Evolutionary conservation across 129 eudicot genomes (phyloP), one percentile per base, ranked within the genome.

Genomic region (Escallonia rubra): DNA sequence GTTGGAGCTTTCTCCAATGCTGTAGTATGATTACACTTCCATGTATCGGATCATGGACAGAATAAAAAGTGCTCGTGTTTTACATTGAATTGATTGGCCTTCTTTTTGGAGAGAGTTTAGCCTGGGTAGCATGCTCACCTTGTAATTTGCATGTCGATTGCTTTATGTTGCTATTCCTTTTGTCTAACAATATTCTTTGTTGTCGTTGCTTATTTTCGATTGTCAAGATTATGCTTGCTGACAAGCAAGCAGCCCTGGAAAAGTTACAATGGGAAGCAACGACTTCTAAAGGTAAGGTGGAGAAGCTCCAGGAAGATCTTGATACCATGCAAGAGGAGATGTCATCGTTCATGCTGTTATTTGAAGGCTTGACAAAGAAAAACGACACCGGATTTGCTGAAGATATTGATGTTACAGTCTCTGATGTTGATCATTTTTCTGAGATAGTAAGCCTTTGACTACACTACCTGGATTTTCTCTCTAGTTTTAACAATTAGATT

Each of bases 201-300:
- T 1, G 34, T 23, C 34, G 34, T 23, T 0, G 34, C 34, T 23
- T 23, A 23, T 23, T 23, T 23, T 23, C 34, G 34, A 23, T 23
- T 23, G 34, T 23, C 34, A 23, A 93, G 99, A 76, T 89, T 66
- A 89, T 84, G 85, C 90, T 93, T 56, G 99, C 99, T 12, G 99
- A 93, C 79, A 89, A 81, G 73, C 99, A 89, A 84, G 99, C 99
- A 65, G 95, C 93, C 55, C 83, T 89, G 59, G 99, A 93, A 64
- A 93, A 79, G 78, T 75, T 87, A 74, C 86, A 87, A 56, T 93
- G 99, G 99, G 99, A 93, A 78, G 86, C 96, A 72, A 82, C 61
- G 88, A 89, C 90, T 42, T 89, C 99, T 64, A 93, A 87, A 72
- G 79, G 72, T 43, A 83, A 74, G 43, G 95, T 81, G 68, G 93